phyloP scores from a whole-genome alignment of 331 rosid genomes.

The Rhamnella rubrinervis region DNA sequence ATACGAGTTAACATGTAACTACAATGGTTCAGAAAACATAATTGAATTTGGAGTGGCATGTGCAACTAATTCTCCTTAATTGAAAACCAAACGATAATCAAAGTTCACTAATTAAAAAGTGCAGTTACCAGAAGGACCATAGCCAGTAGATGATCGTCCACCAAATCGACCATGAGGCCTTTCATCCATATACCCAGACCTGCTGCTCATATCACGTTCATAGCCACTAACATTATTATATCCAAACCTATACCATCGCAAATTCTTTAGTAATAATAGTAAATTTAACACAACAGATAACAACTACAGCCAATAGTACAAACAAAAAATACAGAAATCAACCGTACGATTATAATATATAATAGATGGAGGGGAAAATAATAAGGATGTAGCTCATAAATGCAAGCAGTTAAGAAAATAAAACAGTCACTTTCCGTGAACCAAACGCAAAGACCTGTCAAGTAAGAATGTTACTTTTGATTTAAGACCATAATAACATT shows the following conservation, averaged over 20 bases:
- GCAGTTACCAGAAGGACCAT: conserved; percentile 56
- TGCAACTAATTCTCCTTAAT: too few species aligned
- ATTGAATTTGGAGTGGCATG: too few species aligned
- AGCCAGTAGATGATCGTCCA: conserved; percentile 67
- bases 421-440: background rate
- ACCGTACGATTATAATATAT: background rate
- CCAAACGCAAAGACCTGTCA: background rate
- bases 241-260: conserved; percentile 54
- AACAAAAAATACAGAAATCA: background rate
- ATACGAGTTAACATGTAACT: too few species aligned
- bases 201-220: conserved; percentile 79
- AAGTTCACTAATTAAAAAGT: background rate
- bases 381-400: background rate
- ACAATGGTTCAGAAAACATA: too few species aligned
- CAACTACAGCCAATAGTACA: background rate
- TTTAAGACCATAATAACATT: too few species aligned
- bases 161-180: conserved; percentile 77
- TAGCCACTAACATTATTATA: conserved; percentile 74
- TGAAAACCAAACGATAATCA: background rate
- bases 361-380: background rate
- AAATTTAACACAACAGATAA: background rate
- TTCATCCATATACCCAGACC: conserved; percentile 74
- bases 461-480: background rate
- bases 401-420: too few species aligned
- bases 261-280: conserved; percentile 1